A percentile compares a stretch with the other conserved stretches of the same genome.
These are phyloP conservation scores for Pythium insidiosum DNA, from an alignment of 352 stramenopile species.

Conservation along the genomic window DNA sequence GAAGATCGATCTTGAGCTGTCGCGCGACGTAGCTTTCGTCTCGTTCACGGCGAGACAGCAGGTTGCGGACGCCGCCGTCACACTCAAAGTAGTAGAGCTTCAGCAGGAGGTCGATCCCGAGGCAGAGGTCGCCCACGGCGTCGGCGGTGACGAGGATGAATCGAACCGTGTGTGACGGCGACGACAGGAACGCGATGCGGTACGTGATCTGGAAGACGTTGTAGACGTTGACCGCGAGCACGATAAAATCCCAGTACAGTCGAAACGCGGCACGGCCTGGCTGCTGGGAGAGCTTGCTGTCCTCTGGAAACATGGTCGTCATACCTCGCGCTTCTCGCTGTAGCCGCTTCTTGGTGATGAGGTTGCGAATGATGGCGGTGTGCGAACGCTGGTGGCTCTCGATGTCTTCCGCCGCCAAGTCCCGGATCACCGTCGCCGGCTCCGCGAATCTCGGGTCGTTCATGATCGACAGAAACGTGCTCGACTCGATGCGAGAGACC, in stretches of 20 bases:
- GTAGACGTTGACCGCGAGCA: slow-evolving; percentile 47
- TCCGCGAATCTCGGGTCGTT: slow-evolving; percentile 36
- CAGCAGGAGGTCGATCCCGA: slow-evolving; percentile 48
- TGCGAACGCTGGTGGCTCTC: slow-evolving; percentile 35
- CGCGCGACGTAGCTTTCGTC: slow-evolving; percentile 31
- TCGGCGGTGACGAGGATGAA: slow-evolving; percentile 28
- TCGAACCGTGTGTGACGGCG: slow-evolving; percentile 12
- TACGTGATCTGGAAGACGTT: slow-evolving; percentile 68
- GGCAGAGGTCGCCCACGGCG: slow-evolving; percentile 28
- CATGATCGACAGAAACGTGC: slow-evolving; percentile 34
- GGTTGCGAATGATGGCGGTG: slow-evolving; percentile 43
- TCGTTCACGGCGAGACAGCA: slow-evolving; percentile 37
- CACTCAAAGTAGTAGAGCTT: slow-evolving; percentile 78
- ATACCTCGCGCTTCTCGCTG: slow-evolving; percentile 44
- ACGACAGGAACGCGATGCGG: slow-evolving; percentile 50
- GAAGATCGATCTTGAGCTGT: slow-evolving; percentile 31
- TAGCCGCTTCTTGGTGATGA: slow-evolving; percentile 26
- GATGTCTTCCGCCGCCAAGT: slow-evolving; percentile 34
- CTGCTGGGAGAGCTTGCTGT: slow-evolving; percentile 22
- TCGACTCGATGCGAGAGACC: slow-evolving; percentile 37
- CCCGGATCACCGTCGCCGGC: slow-evolving; percentile 27
- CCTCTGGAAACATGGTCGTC: slow-evolving; percentile 48
- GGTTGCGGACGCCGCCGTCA: slow-evolving; percentile 35
- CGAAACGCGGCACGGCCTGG: slow-evolving; percentile 40
- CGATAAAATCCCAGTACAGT: slow-evolving; percentile 53